Evolutionary conservation across 164 flowering plant species (phyloP).

Genomic region (Buxus sempervirens): DNA sequence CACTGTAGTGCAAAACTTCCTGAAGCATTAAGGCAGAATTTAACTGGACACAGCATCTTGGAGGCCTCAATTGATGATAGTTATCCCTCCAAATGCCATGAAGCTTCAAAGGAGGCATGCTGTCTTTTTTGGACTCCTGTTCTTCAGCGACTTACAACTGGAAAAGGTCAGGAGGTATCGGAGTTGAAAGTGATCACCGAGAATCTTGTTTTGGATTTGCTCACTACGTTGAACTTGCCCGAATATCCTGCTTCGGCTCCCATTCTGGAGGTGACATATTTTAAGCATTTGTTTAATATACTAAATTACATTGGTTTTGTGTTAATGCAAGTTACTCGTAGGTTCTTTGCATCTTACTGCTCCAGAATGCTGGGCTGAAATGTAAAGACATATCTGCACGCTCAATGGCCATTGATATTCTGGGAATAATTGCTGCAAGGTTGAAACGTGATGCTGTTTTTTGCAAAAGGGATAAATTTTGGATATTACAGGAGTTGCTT

Average conservation of each 20-base stretch:
- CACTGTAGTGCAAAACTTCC: conserved; percentile 79
- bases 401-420: conserved; percentile 84
- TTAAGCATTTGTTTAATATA: not conserved
- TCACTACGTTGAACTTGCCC: conserved; percentile 80
- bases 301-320: conserved; percentile 11
- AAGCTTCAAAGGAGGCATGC: conserved; percentile 74
- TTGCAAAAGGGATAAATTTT: conserved; percentile 55
- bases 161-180: conserved; percentile 77
- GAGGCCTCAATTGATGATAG: conserved; percentile 58
- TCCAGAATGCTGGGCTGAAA: conserved; percentile 93
- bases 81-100: conserved; percentile 66
- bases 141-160: conserved; percentile 72
- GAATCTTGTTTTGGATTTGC: conserved; percentile 79
- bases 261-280: conserved; percentile 63
- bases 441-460: conserved; percentile 77
- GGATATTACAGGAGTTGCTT: conserved; percentile 63
- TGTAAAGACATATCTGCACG: conserved; percentile 86
- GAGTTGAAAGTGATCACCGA: conserved; percentile 80
- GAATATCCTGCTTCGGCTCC: conserved; percentile 94
- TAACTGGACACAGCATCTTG: conserved; percentile 39
- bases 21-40: conserved; percentile 48
- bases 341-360: conserved; percentile 96
- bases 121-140: conserved; percentile 89
- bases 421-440: conserved; percentile 92
- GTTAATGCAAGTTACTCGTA: conserved; percentile 37